These are phyloP conservation scores for Candida sanyaensis DNA, from an alignment of 1,139 yeast species.

Conservation along the genomic window DNA sequence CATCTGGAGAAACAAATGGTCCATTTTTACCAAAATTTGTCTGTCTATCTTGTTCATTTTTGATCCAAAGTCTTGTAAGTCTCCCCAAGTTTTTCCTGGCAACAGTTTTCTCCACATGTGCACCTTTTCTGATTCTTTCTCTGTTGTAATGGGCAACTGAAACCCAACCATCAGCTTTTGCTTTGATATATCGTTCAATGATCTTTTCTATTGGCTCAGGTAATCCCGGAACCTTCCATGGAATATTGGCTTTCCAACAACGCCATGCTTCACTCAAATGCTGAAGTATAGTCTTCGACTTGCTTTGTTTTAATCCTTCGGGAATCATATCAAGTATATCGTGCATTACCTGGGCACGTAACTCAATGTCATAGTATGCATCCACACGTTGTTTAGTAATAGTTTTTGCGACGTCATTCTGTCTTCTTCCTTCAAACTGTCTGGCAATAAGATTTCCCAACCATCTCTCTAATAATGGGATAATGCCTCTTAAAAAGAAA, in stretches of 20 bases:
- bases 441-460: constrained; percentile 86
- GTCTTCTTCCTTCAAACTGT: constrained; percentile 94
- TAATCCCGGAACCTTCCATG: constrained; percentile 97
- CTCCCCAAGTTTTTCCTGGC: constrained; percentile 93
- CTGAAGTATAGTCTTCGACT: constrained; percentile 84
- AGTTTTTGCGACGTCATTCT: constrained; percentile 90
- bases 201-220: constrained; percentile 89
- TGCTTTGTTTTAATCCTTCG: constrained; percentile 85
- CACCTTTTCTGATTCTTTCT: constrained; percentile 84
- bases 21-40: constrained; percentile 80
- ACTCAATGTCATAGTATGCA: constrained; percentile 89
- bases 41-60: constrained; percentile 90
- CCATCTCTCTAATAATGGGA: constrained; percentile 94
- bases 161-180: constrained; percentile 97
- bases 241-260: constrained; percentile 98
- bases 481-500: constrained; percentile 87
- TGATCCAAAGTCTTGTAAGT: constrained; percentile 87
- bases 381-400: constrained; percentile 95
- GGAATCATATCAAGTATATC: constrained; percentile 98
- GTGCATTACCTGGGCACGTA: constrained; percentile 92
- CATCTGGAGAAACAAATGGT: constrained; percentile 82
- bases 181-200: constrained; percentile 85
- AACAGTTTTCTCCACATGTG: constrained; percentile 89
- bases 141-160: constrained; percentile 92
- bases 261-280: constrained; percentile 99